A percentile compares a stretch with the other conserved stretches of the same genome.
phyloP scores from a whole-genome alignment of 768 basidiomycete genomes.

The Calocera viscosa region DNA sequence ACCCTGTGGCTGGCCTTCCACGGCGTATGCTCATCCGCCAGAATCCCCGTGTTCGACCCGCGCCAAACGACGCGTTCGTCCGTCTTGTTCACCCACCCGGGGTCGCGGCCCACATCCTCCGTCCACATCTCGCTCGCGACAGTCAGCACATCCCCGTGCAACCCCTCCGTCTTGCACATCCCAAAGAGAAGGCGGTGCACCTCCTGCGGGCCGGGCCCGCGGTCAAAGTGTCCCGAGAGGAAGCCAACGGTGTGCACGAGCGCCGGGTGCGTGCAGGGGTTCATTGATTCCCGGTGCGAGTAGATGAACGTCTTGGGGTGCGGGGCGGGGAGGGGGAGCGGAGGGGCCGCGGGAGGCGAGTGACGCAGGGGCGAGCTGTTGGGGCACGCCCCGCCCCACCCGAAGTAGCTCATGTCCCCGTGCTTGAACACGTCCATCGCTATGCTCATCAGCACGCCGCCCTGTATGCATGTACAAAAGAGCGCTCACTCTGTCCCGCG shows the following conservation, averaged over 20 bases:
- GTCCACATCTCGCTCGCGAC: conserved; percentile 17
- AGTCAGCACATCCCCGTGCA: conserved; percentile 21
- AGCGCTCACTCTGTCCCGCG: not conserved
- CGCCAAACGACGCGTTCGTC: conserved; percentile 31
- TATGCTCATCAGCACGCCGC: not conserved
- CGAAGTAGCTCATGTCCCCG: conserved; percentile 8
- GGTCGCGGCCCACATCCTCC: conserved; percentile 23
- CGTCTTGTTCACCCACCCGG: conserved; percentile 30
- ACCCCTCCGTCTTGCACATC: conserved; percentile 10
- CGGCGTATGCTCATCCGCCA: conserved; percentile 18
- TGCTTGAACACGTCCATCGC: conserved; percentile 5
- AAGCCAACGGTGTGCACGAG: conserved; percentile 14
- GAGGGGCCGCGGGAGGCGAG: not conserved
- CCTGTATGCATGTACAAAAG: not conserved
- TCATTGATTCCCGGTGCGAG: conserved; percentile 38
- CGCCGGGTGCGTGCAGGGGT: conserved; percentile 38
- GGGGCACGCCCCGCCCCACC: conserved; percentile 29
- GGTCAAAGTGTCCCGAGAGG: conserved; percentile 4
- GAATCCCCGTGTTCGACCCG: conserved; percentile 30
- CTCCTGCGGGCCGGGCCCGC: conserved; percentile 11
- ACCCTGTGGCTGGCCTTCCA: conserved; percentile 24
- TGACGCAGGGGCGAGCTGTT: conserved; percentile 8
- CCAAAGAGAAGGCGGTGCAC: conserved; percentile 10
- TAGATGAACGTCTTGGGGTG: conserved; percentile 33
- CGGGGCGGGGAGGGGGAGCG: not conserved